Conservation (phyloP, 176 grass and related monocot genomes). For the Oryza nivara region DNA sequence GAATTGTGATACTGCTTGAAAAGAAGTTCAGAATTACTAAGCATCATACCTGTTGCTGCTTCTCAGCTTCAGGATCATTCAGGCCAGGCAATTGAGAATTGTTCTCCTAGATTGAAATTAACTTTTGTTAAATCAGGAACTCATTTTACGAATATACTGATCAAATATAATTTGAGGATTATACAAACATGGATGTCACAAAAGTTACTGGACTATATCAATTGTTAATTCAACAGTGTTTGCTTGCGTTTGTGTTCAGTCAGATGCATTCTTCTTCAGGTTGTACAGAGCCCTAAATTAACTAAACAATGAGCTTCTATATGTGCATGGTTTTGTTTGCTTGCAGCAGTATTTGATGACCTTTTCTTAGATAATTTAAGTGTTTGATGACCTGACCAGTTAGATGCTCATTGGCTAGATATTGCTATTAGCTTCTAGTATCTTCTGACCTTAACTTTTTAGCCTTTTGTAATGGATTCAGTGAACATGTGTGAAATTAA, state of each 20-base stretch:
- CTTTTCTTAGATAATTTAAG: constrained; percentile 21
- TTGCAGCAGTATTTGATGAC: constrained; percentile 36
- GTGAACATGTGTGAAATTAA: constrained; percentile 40
- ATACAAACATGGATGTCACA: not conserved
- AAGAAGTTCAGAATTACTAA: too few species aligned
- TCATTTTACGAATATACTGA: too few species aligned
- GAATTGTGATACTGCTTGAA: too few species aligned
- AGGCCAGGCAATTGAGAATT: too few species aligned
- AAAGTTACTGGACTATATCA: constrained; percentile 57
- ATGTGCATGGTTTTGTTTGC: constrained; percentile 28
- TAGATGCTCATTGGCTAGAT: constrained; percentile 11
- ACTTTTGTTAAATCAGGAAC: too few species aligned
- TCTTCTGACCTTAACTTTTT: constrained; percentile 31
- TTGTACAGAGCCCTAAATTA: constrained; percentile 9
- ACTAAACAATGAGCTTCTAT: constrained; percentile 34
- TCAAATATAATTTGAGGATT: too few species aligned
- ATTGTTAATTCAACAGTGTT: constrained; percentile 45
- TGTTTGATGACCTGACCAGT: constrained; percentile 29
- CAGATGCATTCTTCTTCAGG: not conserved
- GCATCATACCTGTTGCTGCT: too few species aligned
- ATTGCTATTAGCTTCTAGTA: constrained; percentile 7
- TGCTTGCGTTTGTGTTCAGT: constrained; percentile 34
- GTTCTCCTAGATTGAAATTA: too few species aligned
- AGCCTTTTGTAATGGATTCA: constrained; percentile 53
- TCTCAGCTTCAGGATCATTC: too few species aligned